Evolutionary conservation across 179 eudicot species (phyloP), one percentile per base, ranked within the genome.

Genomic region (Heliamphora ciliata): DNA sequence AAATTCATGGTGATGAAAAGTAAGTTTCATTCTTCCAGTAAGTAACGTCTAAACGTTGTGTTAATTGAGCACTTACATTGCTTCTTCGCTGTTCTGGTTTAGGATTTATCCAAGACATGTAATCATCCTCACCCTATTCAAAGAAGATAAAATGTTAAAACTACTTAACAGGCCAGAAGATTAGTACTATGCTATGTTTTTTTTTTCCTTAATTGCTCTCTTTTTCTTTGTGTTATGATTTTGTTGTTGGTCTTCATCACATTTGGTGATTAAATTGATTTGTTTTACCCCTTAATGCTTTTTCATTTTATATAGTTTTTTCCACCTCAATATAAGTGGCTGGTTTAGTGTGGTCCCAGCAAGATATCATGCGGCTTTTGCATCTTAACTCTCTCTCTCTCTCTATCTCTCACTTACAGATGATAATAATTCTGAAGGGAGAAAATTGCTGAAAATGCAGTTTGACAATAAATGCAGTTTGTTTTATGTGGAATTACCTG

Each of bases 401-500:
- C 40, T 31, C 40, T 31, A n/a, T n/a, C 71, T 60, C 73, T 76
- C 81, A 40, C 71, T 80, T 84, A 82, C 88, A 90, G 98, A 80
- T 76, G 98, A 80, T 76, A 77, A 82, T 79, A 78, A 60, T 82
- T 82, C 86, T n/a, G 91, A 88, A 86, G 91, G 87, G n/a, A 89
- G 97, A 74, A 89, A 84, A 82, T 74, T 74, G 77, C 84, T 91
- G 75, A 87, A 83, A 67, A 83, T 79, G 80, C 88, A 87, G 46
- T 89, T 87, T 75, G 92, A 94, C 71, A 85, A 90, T 78, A 84
- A 85, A 74, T 88, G 82, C 82, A 92, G 97, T 83, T 87, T 93
- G 83, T 96, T 96, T 86, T 96, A 94, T 67, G 99, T 88, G 82
- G 97, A 96, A 85, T 89, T 96, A 76, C 97, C 96, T 79, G 98